These are phyloP conservation scores for Candida easanensis DNA, from an alignment of 805 yeast species.

Conservation along the genomic window DNA sequence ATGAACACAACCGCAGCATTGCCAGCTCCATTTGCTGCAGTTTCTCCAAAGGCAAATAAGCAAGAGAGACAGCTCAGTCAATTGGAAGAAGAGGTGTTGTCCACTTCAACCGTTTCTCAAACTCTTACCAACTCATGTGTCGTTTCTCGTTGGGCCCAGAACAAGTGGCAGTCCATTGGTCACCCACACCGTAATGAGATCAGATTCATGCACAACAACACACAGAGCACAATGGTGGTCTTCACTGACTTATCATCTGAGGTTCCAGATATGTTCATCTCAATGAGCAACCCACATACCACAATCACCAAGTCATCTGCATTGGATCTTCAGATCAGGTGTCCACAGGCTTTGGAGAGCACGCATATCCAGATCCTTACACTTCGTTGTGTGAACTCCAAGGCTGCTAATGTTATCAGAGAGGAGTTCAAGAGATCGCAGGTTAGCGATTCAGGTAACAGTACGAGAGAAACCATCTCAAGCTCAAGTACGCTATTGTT, in stretches of 20 bases:
- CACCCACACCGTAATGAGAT: constrained; percentile 15
- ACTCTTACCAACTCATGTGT: constrained; percentile 17
- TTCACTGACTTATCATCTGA: constrained; percentile 5
- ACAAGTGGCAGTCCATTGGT: constrained; percentile 25
- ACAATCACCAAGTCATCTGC: constrained; percentile 15
- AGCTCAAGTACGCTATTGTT: constrained; percentile 15
- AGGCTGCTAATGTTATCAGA: constrained; percentile 9
- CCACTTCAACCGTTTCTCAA: constrained; percentile 5
- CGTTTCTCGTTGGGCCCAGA: constrained; percentile 23
- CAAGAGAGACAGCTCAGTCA: constrained; percentile 1
- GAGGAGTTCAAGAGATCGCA: constrained; percentile 15
- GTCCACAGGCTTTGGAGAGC: constrained; percentile 14
- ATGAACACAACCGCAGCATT: background rate
- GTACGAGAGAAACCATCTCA: constrained; percentile 11
- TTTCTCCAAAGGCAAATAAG: background rate
- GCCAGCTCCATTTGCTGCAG: constrained; percentile 10
- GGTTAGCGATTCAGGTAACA: constrained; percentile 1
- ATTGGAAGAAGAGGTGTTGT: constrained; percentile 11
- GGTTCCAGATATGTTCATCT: constrained; percentile 16
- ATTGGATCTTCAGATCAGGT: constrained; percentile 16
- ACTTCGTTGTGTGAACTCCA: constrained; percentile 21
- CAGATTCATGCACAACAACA: constrained; percentile 16
- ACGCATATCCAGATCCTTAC: constrained; percentile 19
- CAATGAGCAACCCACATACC: constrained; percentile 14
- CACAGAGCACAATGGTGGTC: constrained; percentile 12